Evolutionary conservation across 225 moss, liverwort and hornwort genomes (phyloP).

Genomic region (Antitrichia curtipendula): DNA sequence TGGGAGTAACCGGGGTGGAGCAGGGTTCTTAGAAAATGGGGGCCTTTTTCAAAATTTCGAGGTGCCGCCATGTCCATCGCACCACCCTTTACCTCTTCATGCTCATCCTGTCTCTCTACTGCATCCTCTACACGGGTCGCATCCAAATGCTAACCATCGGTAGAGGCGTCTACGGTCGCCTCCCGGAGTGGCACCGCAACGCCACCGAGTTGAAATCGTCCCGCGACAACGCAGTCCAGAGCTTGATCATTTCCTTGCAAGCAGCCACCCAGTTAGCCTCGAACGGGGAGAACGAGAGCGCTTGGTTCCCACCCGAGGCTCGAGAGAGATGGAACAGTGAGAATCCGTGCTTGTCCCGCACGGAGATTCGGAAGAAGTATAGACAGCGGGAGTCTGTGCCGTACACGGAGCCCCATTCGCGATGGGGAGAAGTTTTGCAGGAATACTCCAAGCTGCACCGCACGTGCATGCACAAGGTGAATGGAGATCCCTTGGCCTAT

Average conservation of each 20-base stretch:
- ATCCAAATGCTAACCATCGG: not conserved
- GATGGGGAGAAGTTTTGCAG: constrained; percentile 17
- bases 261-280: constrained; percentile 1
- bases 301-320: constrained; percentile 15
- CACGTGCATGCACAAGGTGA: constrained; percentile 35
- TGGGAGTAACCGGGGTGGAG: not conserved
- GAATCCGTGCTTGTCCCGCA: constrained; percentile 48
- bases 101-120: not conserved
- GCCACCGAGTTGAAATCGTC: not conserved
- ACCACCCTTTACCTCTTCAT: not conserved
- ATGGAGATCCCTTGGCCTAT: constrained; percentile 1
- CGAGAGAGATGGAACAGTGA: constrained; percentile 16
- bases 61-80: not conserved
- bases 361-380: constrained; percentile 31
- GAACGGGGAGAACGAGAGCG: not conserved
- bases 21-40: not conserved
- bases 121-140: not conserved
- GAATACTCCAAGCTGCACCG: constrained; percentile 69
- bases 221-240: not conserved
- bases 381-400: not conserved
- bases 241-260: constrained; percentile 5
- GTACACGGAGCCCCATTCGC: constrained; percentile 10
- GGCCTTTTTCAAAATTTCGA: not conserved
- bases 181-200: not conserved
- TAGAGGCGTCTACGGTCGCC: not conserved